phyloP scores from a whole-genome alignment of 306 rosid species.

The Quercus alba region DNA sequence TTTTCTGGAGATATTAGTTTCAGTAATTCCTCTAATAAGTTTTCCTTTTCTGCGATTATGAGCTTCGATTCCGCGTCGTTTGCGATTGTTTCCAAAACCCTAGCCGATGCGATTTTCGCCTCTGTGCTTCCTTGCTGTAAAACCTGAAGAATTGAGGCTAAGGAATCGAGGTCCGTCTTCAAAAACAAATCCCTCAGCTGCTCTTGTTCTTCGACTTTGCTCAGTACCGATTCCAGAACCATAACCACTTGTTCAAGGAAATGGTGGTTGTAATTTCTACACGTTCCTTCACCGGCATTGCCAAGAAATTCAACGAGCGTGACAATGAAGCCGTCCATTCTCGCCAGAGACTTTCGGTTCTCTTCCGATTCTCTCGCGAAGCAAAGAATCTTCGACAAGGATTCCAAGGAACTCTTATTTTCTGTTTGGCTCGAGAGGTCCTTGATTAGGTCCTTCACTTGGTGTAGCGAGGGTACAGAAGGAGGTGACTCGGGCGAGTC shows the following conservation, averaged over 20 bases:
- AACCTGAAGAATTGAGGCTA: constrained; percentile 50
- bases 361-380: constrained; percentile 61
- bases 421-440: neutral
- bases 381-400: constrained; percentile 34
- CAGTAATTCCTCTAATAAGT: constrained; percentile 45
- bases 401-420: constrained; percentile 11
- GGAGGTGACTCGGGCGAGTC: constrained; percentile 34
- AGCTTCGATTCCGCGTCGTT: constrained; percentile 58
- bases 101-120: constrained; percentile 47
- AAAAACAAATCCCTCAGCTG: constrained; percentile 30
- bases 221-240: constrained; percentile 41
- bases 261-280: constrained; percentile 8
- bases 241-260: constrained; percentile 44
- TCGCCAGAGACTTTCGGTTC: constrained; percentile 54
- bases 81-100: constrained; percentile 48
- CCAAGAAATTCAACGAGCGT: constrained; percentile 49
- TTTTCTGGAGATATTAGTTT: constrained; percentile 42
- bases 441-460: constrained; percentile 34
- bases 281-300: constrained; percentile 41
- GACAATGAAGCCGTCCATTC: constrained; percentile 40
- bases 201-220: constrained; percentile 39
- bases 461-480: constrained; percentile 30
- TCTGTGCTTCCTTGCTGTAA: constrained; percentile 49
- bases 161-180: constrained; percentile 31
- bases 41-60: constrained; percentile 58